phyloP scores from a whole-genome alignment of 1,139 yeast genomes.

The Schizosaccharomyces versatilis region DNA sequence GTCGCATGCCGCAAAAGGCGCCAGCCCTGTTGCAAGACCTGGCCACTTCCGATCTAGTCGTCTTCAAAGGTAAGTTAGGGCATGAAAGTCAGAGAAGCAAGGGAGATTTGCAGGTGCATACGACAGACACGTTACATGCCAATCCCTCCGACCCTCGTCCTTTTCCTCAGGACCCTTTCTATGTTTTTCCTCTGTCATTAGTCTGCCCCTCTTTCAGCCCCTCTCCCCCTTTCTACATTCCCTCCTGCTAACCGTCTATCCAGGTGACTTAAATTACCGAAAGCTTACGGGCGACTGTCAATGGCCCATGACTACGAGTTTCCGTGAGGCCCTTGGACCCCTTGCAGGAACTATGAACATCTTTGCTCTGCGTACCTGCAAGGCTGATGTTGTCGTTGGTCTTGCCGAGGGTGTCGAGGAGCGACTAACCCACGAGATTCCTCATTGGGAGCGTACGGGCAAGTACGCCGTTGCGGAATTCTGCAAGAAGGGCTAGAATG shows the following conservation, averaged over 20 bases:
- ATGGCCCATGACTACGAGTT: constrained; percentile 71
- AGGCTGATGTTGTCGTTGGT: constrained; percentile 92
- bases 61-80: constrained; percentile 23
- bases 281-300: constrained; percentile 62
- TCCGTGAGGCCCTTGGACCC: constrained; percentile 44
- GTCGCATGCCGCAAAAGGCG: constrained; percentile 41
- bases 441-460: constrained; percentile 2
- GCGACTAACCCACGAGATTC: constrained; percentile 21
- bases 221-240: neutral
- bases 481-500: neutral
- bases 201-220: too few relatives aligned
- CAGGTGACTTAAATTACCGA: constrained; percentile 90
- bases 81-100: too few relatives aligned
- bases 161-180: too few relatives aligned
- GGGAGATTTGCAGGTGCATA: too few relatives aligned
- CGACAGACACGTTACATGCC: too few relatives aligned
- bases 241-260: constrained; percentile 17
- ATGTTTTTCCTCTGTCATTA: neutral
- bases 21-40: constrained; percentile 30
- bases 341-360: constrained; percentile 39
- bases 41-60: constrained; percentile 41
- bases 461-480: neutral
- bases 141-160: too few relatives aligned
- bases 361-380: constrained; percentile 69
- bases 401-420: constrained; percentile 41